These are phyloP conservation scores for Tulasnella calospora DNA, from an alignment of 768 basidiomycete species.

Conservation along the genomic window DNA sequence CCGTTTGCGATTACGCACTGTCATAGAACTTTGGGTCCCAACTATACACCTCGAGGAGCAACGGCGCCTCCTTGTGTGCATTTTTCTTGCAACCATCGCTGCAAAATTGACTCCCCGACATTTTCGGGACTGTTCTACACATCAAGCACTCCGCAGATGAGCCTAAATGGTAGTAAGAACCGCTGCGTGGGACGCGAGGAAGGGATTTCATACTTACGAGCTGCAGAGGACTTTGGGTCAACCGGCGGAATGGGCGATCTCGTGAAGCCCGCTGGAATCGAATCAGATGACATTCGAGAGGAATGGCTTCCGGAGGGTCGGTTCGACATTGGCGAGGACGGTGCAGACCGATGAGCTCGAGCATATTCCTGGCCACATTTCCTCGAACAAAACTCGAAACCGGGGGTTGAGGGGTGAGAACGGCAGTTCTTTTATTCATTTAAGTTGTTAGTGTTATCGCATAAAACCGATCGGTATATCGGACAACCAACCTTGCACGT, in stretches of 20 bases:
- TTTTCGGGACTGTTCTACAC: neutral
- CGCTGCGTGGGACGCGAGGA: neutral
- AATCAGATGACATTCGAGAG: neutral
- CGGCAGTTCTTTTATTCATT: neutral
- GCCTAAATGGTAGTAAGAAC: neutral
- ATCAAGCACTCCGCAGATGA: neutral
- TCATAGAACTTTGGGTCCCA: conserved; percentile 13
- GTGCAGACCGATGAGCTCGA: neutral
- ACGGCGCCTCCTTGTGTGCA: neutral
- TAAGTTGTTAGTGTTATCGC: neutral
- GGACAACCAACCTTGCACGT: neutral
- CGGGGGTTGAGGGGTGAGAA: neutral
- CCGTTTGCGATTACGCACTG: neutral
- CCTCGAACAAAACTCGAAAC: neutral
- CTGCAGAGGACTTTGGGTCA: neutral
- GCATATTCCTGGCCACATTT: neutral
- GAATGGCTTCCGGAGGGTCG: neutral
- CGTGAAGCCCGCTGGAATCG: neutral
- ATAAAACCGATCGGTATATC: neutral
- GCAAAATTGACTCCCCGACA: conserved; percentile 2
- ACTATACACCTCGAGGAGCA: conserved; percentile 9
- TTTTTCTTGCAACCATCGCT: neutral
- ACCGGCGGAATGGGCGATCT: neutral
- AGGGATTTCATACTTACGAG: neutral
- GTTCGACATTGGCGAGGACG: neutral